Evolutionary conservation across 345 rosid species (phyloP), one percentile per base, ranked within the genome.

Genomic region (Aurinia saxatilis): DNA sequence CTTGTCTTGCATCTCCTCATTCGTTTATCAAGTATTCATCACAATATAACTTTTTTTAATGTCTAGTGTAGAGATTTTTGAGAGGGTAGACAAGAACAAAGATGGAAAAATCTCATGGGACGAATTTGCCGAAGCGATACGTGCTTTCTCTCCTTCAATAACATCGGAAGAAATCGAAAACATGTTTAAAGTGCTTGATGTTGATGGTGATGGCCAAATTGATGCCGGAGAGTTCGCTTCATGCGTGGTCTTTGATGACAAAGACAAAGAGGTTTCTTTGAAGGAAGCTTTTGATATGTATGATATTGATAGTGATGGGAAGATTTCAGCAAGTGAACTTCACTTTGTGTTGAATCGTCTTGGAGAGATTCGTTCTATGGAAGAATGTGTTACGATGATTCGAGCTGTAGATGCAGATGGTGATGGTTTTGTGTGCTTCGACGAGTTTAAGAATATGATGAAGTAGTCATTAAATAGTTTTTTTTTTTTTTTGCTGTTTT

Each of bases 71-170:
- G 13, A 66, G 7, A 52, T 40, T 10, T 67, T 58, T 1, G 41
- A 58, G 4, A 31, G 18, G 1, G 30, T 67, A 0, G 72, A 58
- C 18, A 67, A 11, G 3, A 67, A 67, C 36, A 50, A 50, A 21
- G 72, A 67, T 59, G 66, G 66, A 1, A 67, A 68, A 23, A 33
- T 58, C 1, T 67, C 66, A 12, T 67, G 53, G 66, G 72, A 67
- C 0, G 66, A 67, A 27, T 67, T 67, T 19, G 27, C 72, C 0
- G 19, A 31, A 2, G 59, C 45, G 6, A 58, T 59, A 10, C 66
- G 38, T n/a, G 53, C 12, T 0, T 59, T 68, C 8, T 50, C 66
- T 50, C 72, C 66, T 50, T 23, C 31, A 1, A 34, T 6, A 11
- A 34, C 60, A 0, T 59, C 45, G 1, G 47, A 58, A 59, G 66